Conservation (phyloP, 257 asterid genomes). For the Fraxinus excelsior region DNA sequence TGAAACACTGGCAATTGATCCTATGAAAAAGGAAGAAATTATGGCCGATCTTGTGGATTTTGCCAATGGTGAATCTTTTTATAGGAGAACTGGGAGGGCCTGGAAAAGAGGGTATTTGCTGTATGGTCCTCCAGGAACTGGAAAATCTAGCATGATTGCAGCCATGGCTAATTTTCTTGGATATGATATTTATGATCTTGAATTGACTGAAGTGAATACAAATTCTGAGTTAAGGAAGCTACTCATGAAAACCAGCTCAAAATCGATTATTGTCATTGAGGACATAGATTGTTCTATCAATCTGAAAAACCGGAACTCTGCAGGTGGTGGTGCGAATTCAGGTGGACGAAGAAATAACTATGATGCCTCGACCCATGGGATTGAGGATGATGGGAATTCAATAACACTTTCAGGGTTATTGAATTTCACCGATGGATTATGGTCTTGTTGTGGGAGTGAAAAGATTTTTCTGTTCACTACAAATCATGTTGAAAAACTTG, state of each 20-base stretch:
- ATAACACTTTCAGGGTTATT: conserved; percentile 15
- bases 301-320: conserved; percentile 23
- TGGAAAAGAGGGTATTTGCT: conserved; percentile 46
- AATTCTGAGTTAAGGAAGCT: conserved; percentile 43
- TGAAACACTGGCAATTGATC: conserved; percentile 41
- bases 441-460: conserved; percentile 9
- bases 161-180: conserved; percentile 50
- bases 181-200: conserved; percentile 51
- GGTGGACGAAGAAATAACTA: conserved; percentile 9
- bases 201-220: conserved; percentile 38
- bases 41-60: conserved; percentile 39
- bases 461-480: conserved; percentile 14
- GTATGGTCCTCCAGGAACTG: conserved; percentile 50
- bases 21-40: conserved; percentile 33
- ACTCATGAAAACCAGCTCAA: conserved; percentile 41
- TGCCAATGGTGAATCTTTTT: conserved; percentile 31
- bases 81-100: conserved; percentile 42
- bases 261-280: conserved; percentile 44
- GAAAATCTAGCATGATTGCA: conserved; percentile 53
- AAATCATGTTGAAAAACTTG: conserved; percentile 13
- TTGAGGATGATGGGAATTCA: conserved; percentile 5
- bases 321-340: background rate
- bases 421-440: conserved; percentile 13
- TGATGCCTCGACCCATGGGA: background rate
- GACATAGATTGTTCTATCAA: conserved; percentile 47